Base-by-base conservation (phyloP, 192 early-diverging fungal species). In the Dissophora globulifera region DNA sequence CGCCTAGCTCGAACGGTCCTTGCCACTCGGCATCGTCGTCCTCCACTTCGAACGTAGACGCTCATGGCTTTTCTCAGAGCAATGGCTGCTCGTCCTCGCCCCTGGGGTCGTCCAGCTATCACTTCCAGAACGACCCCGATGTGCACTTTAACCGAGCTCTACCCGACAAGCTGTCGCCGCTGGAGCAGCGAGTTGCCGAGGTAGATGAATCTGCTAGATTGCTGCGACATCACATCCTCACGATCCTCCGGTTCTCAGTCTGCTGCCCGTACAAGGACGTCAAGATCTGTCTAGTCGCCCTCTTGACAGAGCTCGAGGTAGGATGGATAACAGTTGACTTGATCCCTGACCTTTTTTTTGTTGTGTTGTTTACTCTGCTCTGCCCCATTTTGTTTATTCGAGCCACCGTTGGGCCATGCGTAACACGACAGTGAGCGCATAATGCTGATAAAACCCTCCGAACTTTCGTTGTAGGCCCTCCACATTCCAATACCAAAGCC, bases 191-290 rank as follows among this genome's bases (percentile, higher is more conserved):
- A 29, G 71, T 66, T 15, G 71, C 71, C 0, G 71, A 75, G 51
- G 71, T 75, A 7, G 71, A 75, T 43, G 71, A 75, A 45, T 62
- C 71, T 25, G 71, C 71, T 7, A 58, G 71, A 29, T 50, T 75
- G 2, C 54, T 84, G 38, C 83, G 79, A 17, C 79, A 83, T 29
- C 80, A 81, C 51, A 58, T 82, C 31, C 42, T 86, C 43, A 84
- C 83, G 17, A 83, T 84, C 19, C 52, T 86, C 15, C 67, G 84
- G 20, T 62, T 86, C 22, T 79, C 84, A 20, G 25, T 78, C 16
- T 82, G 80, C 16, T 86, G 84, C 43, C 84, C 84, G 0, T 86
- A 79, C 67, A 61, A 74, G 32, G 84, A 86, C 56, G 84, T 86
- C 31, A 79, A 83, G 59, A 76, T 79, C 33, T 78, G 80, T 40